Evolutionary conservation across 2,329 filamentous ascomycete genomes (phyloP).

Genomic region (Daldinia sp.): DNA sequence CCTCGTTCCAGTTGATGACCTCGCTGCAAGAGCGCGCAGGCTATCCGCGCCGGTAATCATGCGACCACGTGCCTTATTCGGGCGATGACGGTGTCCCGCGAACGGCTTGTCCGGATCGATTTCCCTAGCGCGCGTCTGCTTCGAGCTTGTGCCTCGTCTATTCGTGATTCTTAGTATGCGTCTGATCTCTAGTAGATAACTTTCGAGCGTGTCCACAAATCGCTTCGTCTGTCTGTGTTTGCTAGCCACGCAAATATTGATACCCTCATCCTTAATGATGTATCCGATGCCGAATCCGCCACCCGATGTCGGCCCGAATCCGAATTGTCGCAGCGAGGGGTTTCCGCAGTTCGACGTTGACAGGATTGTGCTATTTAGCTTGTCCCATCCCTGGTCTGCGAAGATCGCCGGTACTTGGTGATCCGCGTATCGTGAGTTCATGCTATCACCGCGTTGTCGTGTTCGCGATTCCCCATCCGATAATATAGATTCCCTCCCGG

Average conservation of each 20-base stretch:
- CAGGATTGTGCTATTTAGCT: slow-evolving; percentile 90
- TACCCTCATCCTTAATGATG: slow-evolving; percentile 94
- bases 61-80: slow-evolving; percentile 72
- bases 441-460: slow-evolving; percentile 63
- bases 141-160: slow-evolving; percentile 52
- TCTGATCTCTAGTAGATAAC: slow-evolving; percentile 88
- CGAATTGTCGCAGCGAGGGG: slow-evolving; percentile 91
- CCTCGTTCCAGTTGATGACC: slow-evolving; percentile 59
- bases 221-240: slow-evolving; percentile 94
- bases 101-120: slow-evolving; percentile 51
- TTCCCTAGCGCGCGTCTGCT: slow-evolving; percentile 62
- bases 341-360: slow-evolving; percentile 99
- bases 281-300: slow-evolving; percentile 98
- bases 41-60: slow-evolving; percentile 69
- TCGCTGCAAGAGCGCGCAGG: slow-evolving; percentile 48
- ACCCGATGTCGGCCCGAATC: slow-evolving; percentile 91
- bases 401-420: slow-evolving; percentile 79
- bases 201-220: slow-evolving; percentile 88
- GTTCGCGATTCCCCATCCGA: slow-evolving; percentile 49
- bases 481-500: slow-evolving; percentile 59
- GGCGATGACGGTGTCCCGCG: slow-evolving; percentile 55
- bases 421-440: slow-evolving; percentile 56
- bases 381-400: slow-evolving; percentile 90
- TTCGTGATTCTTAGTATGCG: slow-evolving; percentile 78
- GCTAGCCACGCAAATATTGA: slow-evolving; percentile 89